These are phyloP conservation scores for Acanthamoeba triangularis DNA, from an alignment of 208 protist genomes.

Conservation along the genomic window DNA sequence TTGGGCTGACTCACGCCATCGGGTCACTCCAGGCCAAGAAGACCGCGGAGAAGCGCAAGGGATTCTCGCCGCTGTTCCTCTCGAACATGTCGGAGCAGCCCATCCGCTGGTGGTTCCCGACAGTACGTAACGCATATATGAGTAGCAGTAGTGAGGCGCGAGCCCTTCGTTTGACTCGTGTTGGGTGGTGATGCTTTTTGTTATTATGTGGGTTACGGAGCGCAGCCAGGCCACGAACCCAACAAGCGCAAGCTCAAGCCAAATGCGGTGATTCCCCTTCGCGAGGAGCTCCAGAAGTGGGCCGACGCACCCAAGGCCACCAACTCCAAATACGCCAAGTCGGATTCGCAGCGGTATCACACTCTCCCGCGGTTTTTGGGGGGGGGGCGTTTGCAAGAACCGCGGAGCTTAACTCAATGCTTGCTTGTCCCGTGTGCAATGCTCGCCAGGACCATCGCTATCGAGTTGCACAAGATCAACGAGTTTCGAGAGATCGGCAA, in stretches of 20 bases:
- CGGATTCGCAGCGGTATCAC: neutral
- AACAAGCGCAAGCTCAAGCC: conserved; percentile 32
- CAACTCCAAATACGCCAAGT: conserved; percentile 37
- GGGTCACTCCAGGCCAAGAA: conserved; percentile 1
- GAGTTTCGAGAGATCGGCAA: conserved; percentile 26
- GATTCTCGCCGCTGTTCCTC: conserved; percentile 59
- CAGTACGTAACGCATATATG: neutral
- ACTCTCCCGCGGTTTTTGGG: neutral
- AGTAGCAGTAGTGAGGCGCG: too few species aligned
- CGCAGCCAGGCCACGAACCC: neutral
- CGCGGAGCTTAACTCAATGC: too few species aligned
- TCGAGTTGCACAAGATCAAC: conserved; percentile 56
- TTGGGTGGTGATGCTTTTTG: neutral
- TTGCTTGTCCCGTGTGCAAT: neutral
- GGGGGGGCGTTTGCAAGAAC: neutral
- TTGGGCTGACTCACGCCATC: too few species aligned
- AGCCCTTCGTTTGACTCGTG: neutral
- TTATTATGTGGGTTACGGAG: neutral
- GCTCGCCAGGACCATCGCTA: conserved; percentile 38
- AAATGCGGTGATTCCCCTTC: conserved; percentile 27
- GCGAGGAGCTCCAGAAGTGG: conserved; percentile 56
- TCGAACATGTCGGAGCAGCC: conserved; percentile 60
- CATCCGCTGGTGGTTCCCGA: conserved; percentile 65
- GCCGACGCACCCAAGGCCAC: neutral
- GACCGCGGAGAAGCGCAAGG: conserved; percentile 66